Conservation (phyloP, 148 eudicot species). For the Fallopia convolvulus region DNA sequence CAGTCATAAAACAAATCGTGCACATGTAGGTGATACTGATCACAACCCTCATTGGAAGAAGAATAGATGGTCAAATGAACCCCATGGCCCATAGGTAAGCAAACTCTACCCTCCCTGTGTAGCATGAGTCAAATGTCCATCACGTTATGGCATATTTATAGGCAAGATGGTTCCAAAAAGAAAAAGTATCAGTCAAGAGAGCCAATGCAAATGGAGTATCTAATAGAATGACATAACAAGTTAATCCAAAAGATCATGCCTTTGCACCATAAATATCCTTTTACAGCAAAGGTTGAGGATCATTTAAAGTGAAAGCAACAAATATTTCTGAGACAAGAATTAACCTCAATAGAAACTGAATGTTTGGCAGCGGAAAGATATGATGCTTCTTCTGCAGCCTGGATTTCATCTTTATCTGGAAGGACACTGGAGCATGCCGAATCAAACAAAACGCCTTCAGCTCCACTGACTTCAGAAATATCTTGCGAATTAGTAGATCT, state of each 20-base stretch:
- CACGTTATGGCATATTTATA: not conserved
- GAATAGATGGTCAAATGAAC: not conserved
- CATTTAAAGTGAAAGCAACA: not conserved
- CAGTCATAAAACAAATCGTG: not conserved
- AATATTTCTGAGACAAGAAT: not conserved
- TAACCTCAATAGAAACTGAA: conserved; percentile 30
- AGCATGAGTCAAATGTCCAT: not conserved
- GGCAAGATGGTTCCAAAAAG: not conserved
- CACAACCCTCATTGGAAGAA: not conserved
- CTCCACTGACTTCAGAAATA: conserved; percentile 7
- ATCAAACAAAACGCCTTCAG: conserved; percentile 11
- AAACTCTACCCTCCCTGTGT: not conserved
- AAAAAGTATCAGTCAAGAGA: not conserved
- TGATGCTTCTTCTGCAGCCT: conserved; percentile 15
- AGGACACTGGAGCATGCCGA: conserved; percentile 10
- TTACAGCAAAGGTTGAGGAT: not conserved
- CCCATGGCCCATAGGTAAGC: not conserved
- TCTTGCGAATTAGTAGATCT: not conserved
- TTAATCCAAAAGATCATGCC: not conserved
- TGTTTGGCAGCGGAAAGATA: conserved; percentile 23
- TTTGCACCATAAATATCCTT: not conserved
- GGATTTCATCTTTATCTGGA: conserved; percentile 14
- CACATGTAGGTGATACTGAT: not conserved
- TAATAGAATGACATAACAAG: not conserved
- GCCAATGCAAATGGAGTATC: not conserved